Base-by-base conservation (phyloP, 2,329 filamentous ascomycete genomes). In the Penicillium glabrum region DNA sequence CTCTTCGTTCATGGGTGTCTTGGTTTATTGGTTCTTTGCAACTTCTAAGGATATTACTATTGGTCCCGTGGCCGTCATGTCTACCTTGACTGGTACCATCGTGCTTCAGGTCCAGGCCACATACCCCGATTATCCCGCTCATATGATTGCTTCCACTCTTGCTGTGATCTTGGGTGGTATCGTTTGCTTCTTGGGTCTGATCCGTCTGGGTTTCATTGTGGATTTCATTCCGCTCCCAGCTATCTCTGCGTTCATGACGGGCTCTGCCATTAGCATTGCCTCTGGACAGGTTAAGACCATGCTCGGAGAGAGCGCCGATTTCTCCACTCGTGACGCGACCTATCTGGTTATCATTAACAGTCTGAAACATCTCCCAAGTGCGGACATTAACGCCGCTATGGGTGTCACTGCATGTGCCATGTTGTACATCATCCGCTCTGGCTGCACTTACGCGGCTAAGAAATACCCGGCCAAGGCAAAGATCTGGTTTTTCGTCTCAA, bases 11-110 rank as follows among this genome's bases (percentile, higher is more conserved):
- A 95, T 97, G 83, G 95, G 93, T 51, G 93, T 96, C 21, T 74
- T 96, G 61, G 82, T 96, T 60, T 99, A 99, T 76, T 98, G 93
- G 93, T 90, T 97, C 70, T 98, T 99, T 69, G 95, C 93, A 39
- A 99, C 95, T 0, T 97, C 93, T 19, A 99, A 98, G 72, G 93
- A 99, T 75, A 98, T 98, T 70, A 97, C 93, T 10, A 45, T 49
- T 62, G 31, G 64, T n/a, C 93, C 93, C 31, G 95, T 98, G 48
- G 95, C 95, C 37, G 95, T 98, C 64, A 89, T 98, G 83, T 98
- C 93, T 1, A 96, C 90, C 3, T 83, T 99, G 16, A 89, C 91
- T 2, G 95, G 95, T 45, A 89, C 89, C 52, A 87, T 98, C 50
- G 87, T 98, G 46, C 72, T 83, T 44, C 82, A 88, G 37, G 86